Evolutionary conservation across 768 basidiomycete species (phyloP).

Genomic region (Mycena filopes): DNA sequence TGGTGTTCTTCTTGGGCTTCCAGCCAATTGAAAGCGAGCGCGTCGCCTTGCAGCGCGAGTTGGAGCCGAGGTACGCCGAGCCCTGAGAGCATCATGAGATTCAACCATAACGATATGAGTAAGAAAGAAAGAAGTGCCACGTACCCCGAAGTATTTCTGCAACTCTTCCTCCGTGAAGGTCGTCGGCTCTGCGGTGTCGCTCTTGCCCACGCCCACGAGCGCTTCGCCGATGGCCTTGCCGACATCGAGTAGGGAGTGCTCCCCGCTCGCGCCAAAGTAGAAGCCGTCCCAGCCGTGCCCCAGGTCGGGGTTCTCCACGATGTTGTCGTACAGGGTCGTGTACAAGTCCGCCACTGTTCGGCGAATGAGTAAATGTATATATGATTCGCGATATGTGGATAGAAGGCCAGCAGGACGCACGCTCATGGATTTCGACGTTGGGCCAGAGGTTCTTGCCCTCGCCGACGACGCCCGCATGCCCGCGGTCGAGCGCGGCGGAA

Average conservation of each 20-base stretch:
- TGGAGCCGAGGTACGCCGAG: conserved; percentile 36
- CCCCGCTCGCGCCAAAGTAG: conserved; percentile 65
- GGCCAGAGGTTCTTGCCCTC: conserved; percentile 70
- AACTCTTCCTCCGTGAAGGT: conserved; percentile 59
- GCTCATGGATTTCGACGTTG: conserved; percentile 63
- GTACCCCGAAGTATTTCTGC: conserved; percentile 50
- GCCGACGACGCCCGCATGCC: conserved; percentile 65
- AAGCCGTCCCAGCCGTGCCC: conserved; percentile 62
- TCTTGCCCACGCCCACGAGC: conserved; percentile 51
- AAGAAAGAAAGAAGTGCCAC: too few relatives aligned
- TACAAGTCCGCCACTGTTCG: conserved; percentile 57
- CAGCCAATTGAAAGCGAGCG: conserved; percentile 40
- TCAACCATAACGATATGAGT: too few relatives aligned
- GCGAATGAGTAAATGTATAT: background rate
- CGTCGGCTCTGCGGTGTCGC: conserved; percentile 52
- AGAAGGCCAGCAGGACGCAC: conserved; percentile 42
- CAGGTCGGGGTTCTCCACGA: conserved; percentile 39
- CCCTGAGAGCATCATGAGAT: too few relatives aligned
- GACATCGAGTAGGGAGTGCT: conserved; percentile 57
- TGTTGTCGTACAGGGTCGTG: conserved; percentile 53
- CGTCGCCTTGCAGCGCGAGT: conserved; percentile 37
- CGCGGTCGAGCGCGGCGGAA: conserved; percentile 55
- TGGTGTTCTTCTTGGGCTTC: conserved; percentile 36
- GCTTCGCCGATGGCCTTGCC: conserved; percentile 50
- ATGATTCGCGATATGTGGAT: too few relatives aligned